phyloP scores from a whole-genome alignment of 2,329 filamentous ascomycete genomes.

The Phaeoacremonium minimum region DNA sequence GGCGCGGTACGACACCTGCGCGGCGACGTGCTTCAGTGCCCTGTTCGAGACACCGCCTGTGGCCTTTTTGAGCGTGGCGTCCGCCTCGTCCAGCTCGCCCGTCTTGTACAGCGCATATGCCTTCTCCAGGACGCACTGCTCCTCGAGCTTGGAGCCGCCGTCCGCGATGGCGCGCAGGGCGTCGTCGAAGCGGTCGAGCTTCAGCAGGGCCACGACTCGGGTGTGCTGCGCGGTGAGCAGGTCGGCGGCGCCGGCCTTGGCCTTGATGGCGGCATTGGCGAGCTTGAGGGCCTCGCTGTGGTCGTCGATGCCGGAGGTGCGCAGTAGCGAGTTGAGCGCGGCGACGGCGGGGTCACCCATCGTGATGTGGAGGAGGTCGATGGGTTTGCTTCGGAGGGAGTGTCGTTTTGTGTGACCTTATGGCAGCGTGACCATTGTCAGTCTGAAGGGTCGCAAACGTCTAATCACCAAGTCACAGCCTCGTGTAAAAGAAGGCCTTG shows the following conservation, averaged over 20 bases:
- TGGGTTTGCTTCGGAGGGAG: neutral
- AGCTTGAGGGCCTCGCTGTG: slow-evolving; percentile 69
- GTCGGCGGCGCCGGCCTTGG: slow-evolving; percentile 40
- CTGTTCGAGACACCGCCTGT: slow-evolving; percentile 8
- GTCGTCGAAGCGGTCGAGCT: slow-evolving; percentile 79
- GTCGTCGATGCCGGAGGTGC: slow-evolving; percentile 56
- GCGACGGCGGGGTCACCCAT: slow-evolving; percentile 35
- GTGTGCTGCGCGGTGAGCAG: slow-evolving; percentile 57
- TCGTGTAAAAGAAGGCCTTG: no score
- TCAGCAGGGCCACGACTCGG: slow-evolving; percentile 70
- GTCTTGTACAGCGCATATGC: slow-evolving; percentile 83
- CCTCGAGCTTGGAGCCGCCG: slow-evolving; percentile 55
- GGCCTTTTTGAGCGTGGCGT: slow-evolving; percentile 29
- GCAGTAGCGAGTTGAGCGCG: slow-evolving; percentile 50
- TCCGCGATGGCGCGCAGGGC: slow-evolving; percentile 65
- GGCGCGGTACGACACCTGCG: slow-evolving; percentile 68
- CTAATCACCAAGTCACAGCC: no score
- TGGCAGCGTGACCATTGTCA: slow-evolving; percentile 3
- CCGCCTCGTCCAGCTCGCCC: slow-evolving; percentile 63
- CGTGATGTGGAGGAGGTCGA: neutral
- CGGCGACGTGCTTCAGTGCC: slow-evolving; percentile 49
- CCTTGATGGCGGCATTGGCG: slow-evolving; percentile 57
- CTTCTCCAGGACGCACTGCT: slow-evolving; percentile 62
- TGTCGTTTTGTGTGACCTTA: neutral
- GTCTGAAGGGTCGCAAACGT: no score